Percentiles rank a stretch among this genome's conserved stretches.
phyloP scores from a whole-genome alignment of 164 flowering plant species.

The Santalum album region DNA sequence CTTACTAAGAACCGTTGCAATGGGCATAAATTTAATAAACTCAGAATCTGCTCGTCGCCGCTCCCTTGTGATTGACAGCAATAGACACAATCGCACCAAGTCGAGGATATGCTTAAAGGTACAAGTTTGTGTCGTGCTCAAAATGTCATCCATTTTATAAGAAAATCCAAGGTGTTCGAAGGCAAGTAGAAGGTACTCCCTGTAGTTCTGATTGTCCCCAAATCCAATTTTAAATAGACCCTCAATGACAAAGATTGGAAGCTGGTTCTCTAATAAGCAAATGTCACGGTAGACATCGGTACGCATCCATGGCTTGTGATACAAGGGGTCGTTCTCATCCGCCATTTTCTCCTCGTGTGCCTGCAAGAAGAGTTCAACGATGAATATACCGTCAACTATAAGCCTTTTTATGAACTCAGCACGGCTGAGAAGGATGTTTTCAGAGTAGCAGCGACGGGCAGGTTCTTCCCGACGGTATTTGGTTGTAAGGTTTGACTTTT shows the following conservation, averaged over 20 bases:
- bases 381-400: neutral
- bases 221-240: too few relatives aligned
- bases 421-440: neutral
- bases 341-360: neutral
- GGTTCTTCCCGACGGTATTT: neutral
- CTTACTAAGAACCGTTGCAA: slow-evolving; percentile 7
- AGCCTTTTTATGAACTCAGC: neutral
- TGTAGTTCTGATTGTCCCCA: too few relatives aligned
- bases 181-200: too few relatives aligned
- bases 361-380: neutral
- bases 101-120: too few relatives aligned
- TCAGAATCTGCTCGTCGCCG: too few relatives aligned
- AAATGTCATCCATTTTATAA: too few relatives aligned
- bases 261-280: neutral
- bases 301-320: neutral
- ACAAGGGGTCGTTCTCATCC: neutral
- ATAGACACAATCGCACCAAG: too few relatives aligned
- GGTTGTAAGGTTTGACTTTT: too few relatives aligned
- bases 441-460: neutral
- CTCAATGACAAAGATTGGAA: neutral
- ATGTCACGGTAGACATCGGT: neutral
- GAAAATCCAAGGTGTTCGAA: too few relatives aligned
- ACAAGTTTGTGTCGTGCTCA: too few relatives aligned
- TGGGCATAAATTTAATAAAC: neutral
- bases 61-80: too few relatives aligned